Evolutionary conservation across 129 eudicot genomes (phyloP).

Genomic region (Daucus carota): DH1_v3.0 NC_030386.2:4529001-4529500

Average conservation of each 20-base stretch:
- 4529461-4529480: slow-evolving; percentile 99
- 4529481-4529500: slow-evolving; percentile 75
- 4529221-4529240: too few relatives aligned
- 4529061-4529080: background rate
- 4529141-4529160: background rate
- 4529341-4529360: slow-evolving; percentile 94
- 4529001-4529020: background rate
- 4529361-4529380: slow-evolving; percentile 85
- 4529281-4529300: background rate
- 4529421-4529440: slow-evolving; percentile 73
- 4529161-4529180: background rate
- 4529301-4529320: background rate
- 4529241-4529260: background rate
- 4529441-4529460: slow-evolving; percentile 90
- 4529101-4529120: too few relatives aligned
- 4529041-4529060: too few relatives aligned
- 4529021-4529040: too few relatives aligned
- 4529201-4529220: too few relatives aligned
- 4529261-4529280: background rate
- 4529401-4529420: slow-evolving; percentile 75
- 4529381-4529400: slow-evolving; percentile 87
- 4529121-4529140: too few relatives aligned
- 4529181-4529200: too few relatives aligned
- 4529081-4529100: background rate
- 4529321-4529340: slow-evolving; percentile 92